Base-by-base conservation (phyloP, 2,329 filamentous ascomycete genomes). In the Venturia asperata region DNA sequence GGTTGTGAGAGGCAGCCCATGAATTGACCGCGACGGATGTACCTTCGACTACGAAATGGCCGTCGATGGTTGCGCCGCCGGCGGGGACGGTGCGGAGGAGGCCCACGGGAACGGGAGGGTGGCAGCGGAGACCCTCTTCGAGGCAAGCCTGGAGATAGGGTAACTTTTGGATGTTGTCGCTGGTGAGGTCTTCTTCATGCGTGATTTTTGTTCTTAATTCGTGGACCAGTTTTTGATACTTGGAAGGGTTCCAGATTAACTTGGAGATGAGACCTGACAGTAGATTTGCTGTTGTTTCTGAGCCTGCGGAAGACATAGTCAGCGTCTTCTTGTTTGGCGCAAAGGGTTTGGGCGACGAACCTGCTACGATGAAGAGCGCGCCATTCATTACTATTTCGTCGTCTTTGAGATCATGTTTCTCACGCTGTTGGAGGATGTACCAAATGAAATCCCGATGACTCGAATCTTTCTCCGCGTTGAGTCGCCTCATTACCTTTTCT, bases 131-230 rank as follows among this genome's bases (percentile, higher is more conserved):
- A 1, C 74, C 77, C 70, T 82, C 80, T 61, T 79, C 76, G 19
- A 81, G 72, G 65, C 78, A 78, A 4, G 79, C 79, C 43, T 77
- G 72, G 65, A 81, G 71, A 67, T 80, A 82, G 1, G 73, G 71
- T 17, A 77, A 68, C 21, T 65, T 61, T 47, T 55, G 34, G 17
- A 66, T 55, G 42, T 64, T 65, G 11, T 64, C 47, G 61, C 17
- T 39, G n/a, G 47, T 63, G 1, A 67, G 27, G n/a, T 67, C 66
- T 1, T 43, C 45, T 39, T 64, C 61, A 19, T 37, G n/a, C n/a
- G 41, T 67, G 66, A 67, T 42, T 3, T 1, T 45, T 19, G 42
- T 21, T 13, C 66, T 61, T 11, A 67, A 27, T 24, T 67, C 66
- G 15, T 61, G 6, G 47, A 56, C 34, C 7, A 67, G 56, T 55